phyloP scores from a whole-genome alignment of 108 stramenopile genomes.

The Nitzschia palea region DNA sequence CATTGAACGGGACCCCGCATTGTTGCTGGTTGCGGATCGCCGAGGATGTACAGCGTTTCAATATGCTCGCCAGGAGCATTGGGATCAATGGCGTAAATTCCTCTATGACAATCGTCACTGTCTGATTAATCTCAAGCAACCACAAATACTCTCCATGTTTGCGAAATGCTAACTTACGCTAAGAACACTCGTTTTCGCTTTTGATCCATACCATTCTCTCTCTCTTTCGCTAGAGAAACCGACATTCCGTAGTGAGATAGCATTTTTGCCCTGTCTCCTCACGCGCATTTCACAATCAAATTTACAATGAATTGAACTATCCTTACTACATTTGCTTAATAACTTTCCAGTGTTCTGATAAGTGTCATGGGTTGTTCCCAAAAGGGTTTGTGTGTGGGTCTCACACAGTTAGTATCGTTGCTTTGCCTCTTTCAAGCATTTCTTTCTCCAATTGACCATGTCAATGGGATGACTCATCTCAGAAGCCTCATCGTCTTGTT shows the following conservation, averaged over 20 bases:
- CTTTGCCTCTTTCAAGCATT: conserved; percentile 85
- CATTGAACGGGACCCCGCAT: conserved; percentile 53
- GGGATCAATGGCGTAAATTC: conserved; percentile 63
- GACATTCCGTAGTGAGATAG: too few relatives aligned
- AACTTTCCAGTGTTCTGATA: too few relatives aligned
- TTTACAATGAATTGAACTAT: too few relatives aligned
- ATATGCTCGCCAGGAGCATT: conserved; percentile 71
- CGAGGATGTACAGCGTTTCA: conserved; percentile 69
- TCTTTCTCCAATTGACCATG: conserved; percentile 92
- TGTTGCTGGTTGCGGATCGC: conserved; percentile 62
- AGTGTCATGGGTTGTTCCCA: too few relatives aligned
- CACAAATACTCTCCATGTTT: conserved; percentile 4
- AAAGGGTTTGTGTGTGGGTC: too few relatives aligned
- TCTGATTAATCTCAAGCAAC: neutral
- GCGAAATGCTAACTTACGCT: conserved; percentile 7
- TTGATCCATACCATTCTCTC: too few relatives aligned
- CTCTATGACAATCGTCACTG: conserved; percentile 35
- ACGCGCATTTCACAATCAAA: too few relatives aligned
- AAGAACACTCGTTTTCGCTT: neutral
- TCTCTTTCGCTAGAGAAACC: too few relatives aligned
- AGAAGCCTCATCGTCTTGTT: conserved; percentile 91
- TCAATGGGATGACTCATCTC: conserved; percentile 95
- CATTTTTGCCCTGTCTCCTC: too few relatives aligned
- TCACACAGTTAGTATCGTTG: conserved; percentile 56
- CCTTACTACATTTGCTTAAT: too few relatives aligned